phyloP scores from a whole-genome alignment of 2,329 filamentous ascomycete genomes.

The Epichloe baconii region DNA sequence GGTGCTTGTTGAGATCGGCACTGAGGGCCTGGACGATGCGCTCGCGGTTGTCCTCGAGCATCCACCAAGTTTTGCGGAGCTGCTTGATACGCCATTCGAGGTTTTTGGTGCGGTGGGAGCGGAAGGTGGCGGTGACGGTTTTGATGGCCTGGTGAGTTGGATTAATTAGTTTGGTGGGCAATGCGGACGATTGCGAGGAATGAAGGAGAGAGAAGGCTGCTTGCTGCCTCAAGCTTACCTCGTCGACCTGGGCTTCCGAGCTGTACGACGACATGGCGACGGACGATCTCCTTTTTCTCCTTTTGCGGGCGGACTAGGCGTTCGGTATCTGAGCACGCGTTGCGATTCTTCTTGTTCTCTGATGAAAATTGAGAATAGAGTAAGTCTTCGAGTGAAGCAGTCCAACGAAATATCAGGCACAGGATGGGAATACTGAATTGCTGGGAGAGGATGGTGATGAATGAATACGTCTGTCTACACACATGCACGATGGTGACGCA shows the following conservation, averaged over 20 bases:
- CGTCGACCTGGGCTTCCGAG: slow-evolving; percentile 6
- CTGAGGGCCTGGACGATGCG: slow-evolving; percentile 19
- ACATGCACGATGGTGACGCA: no score
- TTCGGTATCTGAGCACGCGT: no score
- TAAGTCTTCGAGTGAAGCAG: no score
- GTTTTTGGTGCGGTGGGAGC: slow-evolving; percentile 18
- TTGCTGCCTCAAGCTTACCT: neutral
- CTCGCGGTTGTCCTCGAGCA: slow-evolving; percentile 25
- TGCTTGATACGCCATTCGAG: slow-evolving; percentile 28
- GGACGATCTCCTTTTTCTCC: neutral
- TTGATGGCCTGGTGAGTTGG: slow-evolving; percentile 1
- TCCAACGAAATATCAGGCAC: no score
- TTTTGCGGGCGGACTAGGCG: neutral
- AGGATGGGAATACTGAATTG: no score
- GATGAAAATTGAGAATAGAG: no score
- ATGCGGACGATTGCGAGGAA: neutral
- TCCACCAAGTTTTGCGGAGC: slow-evolving; percentile 27
- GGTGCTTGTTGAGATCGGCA: slow-evolving; percentile 21
- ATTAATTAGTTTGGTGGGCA: neutral
- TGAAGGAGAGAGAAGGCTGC: neutral
- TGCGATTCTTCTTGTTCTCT: no score
- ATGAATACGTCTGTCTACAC: no score
- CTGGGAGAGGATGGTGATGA: no score
- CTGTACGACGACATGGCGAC: slow-evolving; percentile 3
- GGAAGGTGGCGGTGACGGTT: slow-evolving; percentile 5